phyloP scores from a whole-genome alignment of 2,329 filamentous ascomycete species.

The Penicillium fuscoglaucum region DNA sequence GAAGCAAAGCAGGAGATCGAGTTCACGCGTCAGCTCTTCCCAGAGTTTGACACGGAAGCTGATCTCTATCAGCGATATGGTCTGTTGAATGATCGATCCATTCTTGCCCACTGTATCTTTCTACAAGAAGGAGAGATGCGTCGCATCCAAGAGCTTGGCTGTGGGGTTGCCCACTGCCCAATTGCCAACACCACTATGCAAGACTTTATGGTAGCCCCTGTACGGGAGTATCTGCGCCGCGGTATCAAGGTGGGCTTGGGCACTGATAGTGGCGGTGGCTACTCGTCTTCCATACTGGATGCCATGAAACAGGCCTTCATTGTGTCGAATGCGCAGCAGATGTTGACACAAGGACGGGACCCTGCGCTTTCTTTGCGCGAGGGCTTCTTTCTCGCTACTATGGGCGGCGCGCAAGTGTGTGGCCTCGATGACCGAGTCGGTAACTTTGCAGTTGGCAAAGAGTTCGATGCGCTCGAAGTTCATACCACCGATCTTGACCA shows the following conservation, averaged over 20 bases:
- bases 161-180: conserved; percentile 65
- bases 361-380: conserved; percentile 53
- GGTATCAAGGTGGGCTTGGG: conserved; percentile 67
- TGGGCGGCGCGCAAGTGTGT: conserved; percentile 62
- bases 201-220: conserved; percentile 59
- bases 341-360: conserved; percentile 40
- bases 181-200: conserved; percentile 63
- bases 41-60: conserved; percentile 56
- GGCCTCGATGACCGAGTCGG: conserved; percentile 56
- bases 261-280: conserved; percentile 65
- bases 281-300: conserved; percentile 56
- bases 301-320: conserved; percentile 55
- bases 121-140: conserved; percentile 59
- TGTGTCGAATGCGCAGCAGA: conserved; percentile 42
- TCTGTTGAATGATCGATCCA: conserved; percentile 56
- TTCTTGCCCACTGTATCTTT: conserved; percentile 67
- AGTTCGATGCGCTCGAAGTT: conserved; percentile 61
- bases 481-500: conserved; percentile 35
- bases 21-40: conserved; percentile 58
- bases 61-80: conserved; percentile 60
- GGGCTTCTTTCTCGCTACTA: conserved; percentile 60
- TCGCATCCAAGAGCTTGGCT: conserved; percentile 49
- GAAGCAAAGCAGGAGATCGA: conserved; percentile 62
- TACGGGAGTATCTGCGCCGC: conserved; percentile 57
- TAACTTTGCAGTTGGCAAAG: conserved; percentile 59